phyloP scores from a whole-genome alignment of 1,284 basidiomycete genomes.

The Fomes fomentarius region DNA sequence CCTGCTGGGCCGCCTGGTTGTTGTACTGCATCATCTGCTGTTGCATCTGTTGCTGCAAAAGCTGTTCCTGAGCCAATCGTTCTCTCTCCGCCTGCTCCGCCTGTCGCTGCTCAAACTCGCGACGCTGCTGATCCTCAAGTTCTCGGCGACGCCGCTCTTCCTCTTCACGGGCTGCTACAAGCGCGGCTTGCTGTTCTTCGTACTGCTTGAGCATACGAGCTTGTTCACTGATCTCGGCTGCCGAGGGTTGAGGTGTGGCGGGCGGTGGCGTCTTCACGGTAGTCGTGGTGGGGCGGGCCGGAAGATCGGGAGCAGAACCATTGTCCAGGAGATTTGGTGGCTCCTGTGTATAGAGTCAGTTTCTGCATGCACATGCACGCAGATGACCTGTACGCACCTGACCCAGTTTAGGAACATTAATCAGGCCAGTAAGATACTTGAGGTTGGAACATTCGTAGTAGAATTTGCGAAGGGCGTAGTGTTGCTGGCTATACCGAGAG shows the following conservation, averaged over 20 bases:
- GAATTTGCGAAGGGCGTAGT: slow-evolving; percentile 90
- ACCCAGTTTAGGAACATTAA: slow-evolving; percentile 95
- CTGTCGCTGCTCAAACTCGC: slow-evolving; percentile 92
- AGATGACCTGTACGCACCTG: slow-evolving; percentile 53
- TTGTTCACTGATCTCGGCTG: slow-evolving; percentile 88
- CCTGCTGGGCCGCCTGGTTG: slow-evolving; percentile 70
- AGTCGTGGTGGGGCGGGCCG: slow-evolving; percentile 79
- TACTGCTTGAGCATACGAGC: slow-evolving; percentile 96
- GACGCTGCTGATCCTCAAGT: slow-evolving; percentile 80
- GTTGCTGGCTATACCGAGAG: slow-evolving; percentile 86
- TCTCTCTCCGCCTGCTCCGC: slow-evolving; percentile 88
- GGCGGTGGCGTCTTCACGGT: slow-evolving; percentile 61
- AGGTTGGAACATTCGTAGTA: slow-evolving; percentile 98
- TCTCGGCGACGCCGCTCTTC: slow-evolving; percentile 85
- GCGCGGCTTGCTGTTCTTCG: slow-evolving; percentile 90
- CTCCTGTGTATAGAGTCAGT: slow-evolving; percentile 55
- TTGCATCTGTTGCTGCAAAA: slow-evolving; percentile 78
- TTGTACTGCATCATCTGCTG: slow-evolving; percentile 80
- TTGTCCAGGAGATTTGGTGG: slow-evolving; percentile 90
- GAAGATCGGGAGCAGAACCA: slow-evolving; percentile 85
- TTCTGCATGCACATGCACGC: background rate
- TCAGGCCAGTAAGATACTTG: slow-evolving; percentile 93
- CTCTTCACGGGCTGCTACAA: slow-evolving; percentile 79
- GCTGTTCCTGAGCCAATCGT: slow-evolving; percentile 86
- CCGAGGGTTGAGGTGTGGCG: slow-evolving; percentile 72